Conservation (phyloP, 2,329 filamentous ascomycete genomes). For the Septoria linicola region DNA sequence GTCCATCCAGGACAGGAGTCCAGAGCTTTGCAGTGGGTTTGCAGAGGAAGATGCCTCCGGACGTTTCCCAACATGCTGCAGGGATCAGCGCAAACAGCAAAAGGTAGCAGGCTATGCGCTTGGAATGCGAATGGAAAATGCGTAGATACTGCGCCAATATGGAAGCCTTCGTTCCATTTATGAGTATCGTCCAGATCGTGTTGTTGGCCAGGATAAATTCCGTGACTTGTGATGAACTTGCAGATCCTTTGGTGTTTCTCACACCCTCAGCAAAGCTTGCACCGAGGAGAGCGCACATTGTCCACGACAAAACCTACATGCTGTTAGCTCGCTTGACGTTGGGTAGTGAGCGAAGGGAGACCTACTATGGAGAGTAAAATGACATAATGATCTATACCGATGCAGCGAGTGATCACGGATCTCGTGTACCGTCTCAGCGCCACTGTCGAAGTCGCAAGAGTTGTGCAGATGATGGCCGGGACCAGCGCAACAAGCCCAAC, state of each 20-base stretch:
- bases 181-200: conserved; percentile 35
- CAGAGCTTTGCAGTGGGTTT: conserved; percentile 45
- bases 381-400: conserved; percentile 41
- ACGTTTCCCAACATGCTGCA: conserved; percentile 35
- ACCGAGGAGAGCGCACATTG: conserved; percentile 34
- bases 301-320: conserved; percentile 32
- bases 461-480: conserved; percentile 35
- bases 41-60: conserved; percentile 46
- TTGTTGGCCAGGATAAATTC: conserved; percentile 38
- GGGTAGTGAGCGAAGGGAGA: too few relatives aligned
- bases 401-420: conserved; percentile 32
- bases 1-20: conserved; percentile 34
- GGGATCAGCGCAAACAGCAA: conserved; percentile 39
- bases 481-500: conserved; percentile 36
- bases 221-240: conserved; percentile 26
- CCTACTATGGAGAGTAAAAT: conserved; percentile 40
- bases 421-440: conserved; percentile 39
- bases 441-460: conserved; percentile 37
- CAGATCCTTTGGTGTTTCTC: conserved; percentile 22
- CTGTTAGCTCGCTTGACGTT: neutral
- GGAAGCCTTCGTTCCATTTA: conserved; percentile 47
- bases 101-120: conserved; percentile 40
- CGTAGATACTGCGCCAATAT: conserved; percentile 52
- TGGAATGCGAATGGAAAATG: conserved; percentile 42
- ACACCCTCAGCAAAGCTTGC: conserved; percentile 29